Evolutionary conservation across 2,329 filamentous ascomycete species (phyloP).

Genomic region (Cordyceps cicadae): DNA sequence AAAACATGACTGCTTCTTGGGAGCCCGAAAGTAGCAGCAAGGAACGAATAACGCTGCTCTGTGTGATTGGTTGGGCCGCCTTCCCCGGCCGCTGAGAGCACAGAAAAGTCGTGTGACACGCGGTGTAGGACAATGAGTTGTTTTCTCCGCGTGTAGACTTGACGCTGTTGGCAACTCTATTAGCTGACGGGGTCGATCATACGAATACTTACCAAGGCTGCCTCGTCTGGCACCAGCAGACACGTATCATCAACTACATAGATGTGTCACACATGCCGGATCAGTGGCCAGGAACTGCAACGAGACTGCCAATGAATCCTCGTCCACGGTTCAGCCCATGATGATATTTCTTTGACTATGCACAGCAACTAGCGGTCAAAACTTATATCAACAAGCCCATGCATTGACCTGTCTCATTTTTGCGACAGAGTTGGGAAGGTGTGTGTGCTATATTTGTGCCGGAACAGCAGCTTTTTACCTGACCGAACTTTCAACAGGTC

Average conservation of each 20-base stretch:
- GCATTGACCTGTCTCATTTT: constrained; percentile 2
- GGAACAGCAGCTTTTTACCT: neutral
- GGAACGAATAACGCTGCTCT: neutral
- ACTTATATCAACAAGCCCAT: neutral
- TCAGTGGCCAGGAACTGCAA: neutral
- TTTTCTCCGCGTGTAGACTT: neutral
- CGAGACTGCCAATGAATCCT: neutral
- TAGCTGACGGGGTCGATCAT: neutral
- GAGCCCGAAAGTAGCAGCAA: neutral
- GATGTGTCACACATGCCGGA: constrained; percentile 3
- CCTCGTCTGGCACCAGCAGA: neutral
- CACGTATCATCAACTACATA: constrained; percentile 6
- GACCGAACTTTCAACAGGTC: neutral
- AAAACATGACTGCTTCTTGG: neutral
- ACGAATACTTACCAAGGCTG: neutral
- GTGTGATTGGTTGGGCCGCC: neutral
- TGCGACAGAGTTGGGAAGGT: neutral
- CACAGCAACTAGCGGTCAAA: constrained; percentile 8
- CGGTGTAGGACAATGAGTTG: neutral
- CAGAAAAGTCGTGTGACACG: constrained; percentile 3
- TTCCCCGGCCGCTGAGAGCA: neutral
- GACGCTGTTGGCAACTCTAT: neutral
- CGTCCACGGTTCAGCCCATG: neutral
- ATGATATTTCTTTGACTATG: neutral
- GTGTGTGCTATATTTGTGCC: neutral